Base-by-base conservation (phyloP, 1,284 basidiomycete species). In the Grifola frondosa region DNA sequence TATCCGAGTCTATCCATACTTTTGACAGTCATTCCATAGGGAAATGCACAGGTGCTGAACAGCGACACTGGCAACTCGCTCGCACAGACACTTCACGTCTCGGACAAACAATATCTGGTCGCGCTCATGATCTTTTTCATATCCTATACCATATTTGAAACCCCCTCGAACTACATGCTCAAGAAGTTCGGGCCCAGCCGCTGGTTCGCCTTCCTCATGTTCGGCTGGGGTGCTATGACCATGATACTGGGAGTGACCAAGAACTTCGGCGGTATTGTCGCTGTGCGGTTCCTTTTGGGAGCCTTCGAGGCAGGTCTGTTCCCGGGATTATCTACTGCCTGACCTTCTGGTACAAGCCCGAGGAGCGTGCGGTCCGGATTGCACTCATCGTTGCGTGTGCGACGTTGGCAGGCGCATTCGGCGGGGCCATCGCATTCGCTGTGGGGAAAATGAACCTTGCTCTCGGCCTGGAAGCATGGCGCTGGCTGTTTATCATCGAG, bases 251-350 rank as follows among this genome's bases (percentile, higher is more conserved):
- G 66, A 25, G 53, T 57, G 16, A 63, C 66, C 23, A 49, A 56
- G 20, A 67, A 59, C 52, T 70, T 64, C 42, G 58, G 57, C 12
- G 60, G 52, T 13, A 53, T 71, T 32, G 52, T 64, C 16, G 65
- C 73, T 0, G 72, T 83, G 11, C 70, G 84, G 10, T 65, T 86
- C 51, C 73, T 77, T 47, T 72, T 87, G 19, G 84, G 82, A 5
- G 52, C 79, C 1, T 80, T 76, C 51, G 83, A 85, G 66, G 81
- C 80, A 16, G 82, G 81, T 13, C 65, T 86, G 23, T 74, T 84
- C 35, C 81, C 5, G 80, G 78, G 29, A 77, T 82, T 44, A 75
- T 79, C 40, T 56, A 51, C 44, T 66, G 62, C 48, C 53, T 67
- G 39, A 71, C 66, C 5, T 69, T 69, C 53, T 70, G 68, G 68